Evolutionary conservation across 352 stramenopile species (phyloP).

Genomic region (Globisporangium cederbergense): DNA sequence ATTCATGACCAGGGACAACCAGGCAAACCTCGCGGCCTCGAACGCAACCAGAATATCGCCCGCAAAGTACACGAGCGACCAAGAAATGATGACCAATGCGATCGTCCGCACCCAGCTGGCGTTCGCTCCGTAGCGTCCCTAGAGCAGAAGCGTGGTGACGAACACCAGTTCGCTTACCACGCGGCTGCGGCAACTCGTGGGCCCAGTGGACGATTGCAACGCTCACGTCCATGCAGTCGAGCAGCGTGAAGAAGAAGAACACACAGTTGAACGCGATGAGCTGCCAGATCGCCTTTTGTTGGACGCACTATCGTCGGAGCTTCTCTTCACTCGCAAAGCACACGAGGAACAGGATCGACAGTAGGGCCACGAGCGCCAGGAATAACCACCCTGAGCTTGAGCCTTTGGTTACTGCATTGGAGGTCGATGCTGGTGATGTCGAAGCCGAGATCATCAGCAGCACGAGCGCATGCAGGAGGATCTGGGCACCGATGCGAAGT

Average conservation of each 20-base stretch:
- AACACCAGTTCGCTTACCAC: conserved; percentile 1
- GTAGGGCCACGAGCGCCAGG: conserved; percentile 18
- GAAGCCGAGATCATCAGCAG: too few relatives aligned
- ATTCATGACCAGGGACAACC: too few relatives aligned
- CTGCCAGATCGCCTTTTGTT: conserved; percentile 47
- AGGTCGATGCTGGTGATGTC: too few relatives aligned
- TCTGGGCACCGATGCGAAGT: conserved; percentile 25
- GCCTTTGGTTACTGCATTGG: background rate
- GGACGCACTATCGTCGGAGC: background rate
- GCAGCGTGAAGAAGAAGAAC: conserved; percentile 35
- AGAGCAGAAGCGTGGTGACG: conserved; percentile 17
- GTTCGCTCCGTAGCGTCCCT: conserved; percentile 23
- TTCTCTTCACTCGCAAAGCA: conserved; percentile 24
- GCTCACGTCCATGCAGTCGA: conserved; percentile 23
- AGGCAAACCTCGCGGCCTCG: conserved; percentile 22
- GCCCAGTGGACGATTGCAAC: conserved; percentile 7
- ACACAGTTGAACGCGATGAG: conserved; percentile 41
- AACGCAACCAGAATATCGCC: conserved; percentile 23
- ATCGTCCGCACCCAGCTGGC: conserved; percentile 23
- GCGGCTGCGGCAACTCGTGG: conserved; percentile 19
- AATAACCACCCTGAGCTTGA: conserved; percentile 2
- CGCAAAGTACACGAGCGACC: conserved; percentile 10
- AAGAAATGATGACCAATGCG: conserved; percentile 16
- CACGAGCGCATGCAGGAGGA: conserved; percentile 23
- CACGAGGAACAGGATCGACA: conserved; percentile 30